These are phyloP conservation scores for Wickerhamia fluorescens DNA, from an alignment of 805 yeast genomes.

Conservation along the genomic window DNA sequence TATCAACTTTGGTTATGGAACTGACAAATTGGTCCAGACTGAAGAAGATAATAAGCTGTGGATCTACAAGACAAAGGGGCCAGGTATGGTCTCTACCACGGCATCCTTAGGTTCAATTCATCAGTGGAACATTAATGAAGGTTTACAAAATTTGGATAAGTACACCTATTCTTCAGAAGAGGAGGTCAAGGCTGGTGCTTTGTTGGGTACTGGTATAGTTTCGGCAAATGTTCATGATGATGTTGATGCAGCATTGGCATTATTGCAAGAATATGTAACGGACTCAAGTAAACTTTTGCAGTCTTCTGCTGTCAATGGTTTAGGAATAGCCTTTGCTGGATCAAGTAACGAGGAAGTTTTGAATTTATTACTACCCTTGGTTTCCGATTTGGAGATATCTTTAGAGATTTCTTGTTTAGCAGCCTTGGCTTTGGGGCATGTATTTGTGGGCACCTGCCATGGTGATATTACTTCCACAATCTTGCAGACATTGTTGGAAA, in stretches of 20 bases:
- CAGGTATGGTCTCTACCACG: constrained; percentile 86
- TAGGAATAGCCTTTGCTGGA: constrained; percentile 94
- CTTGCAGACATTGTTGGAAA: constrained; percentile 81
- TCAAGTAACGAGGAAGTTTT: constrained; percentile 80
- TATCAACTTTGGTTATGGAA: constrained; percentile 84
- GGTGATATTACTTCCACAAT: constrained; percentile 93
- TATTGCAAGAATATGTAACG: constrained; percentile 75
- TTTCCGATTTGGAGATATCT: constrained; percentile 66
- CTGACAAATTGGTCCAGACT: constrained; percentile 71
- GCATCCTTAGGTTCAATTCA: constrained; percentile 86
- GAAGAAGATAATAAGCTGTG: constrained; percentile 69
- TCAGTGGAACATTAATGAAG: constrained; percentile 88
- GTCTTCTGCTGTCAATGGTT: constrained; percentile 80
- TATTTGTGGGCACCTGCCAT: constrained; percentile 91
- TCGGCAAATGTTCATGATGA: constrained; percentile 94
- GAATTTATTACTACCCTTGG: constrained; percentile 70
- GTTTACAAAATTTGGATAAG: constrained; percentile 83
- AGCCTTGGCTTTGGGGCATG: constrained; percentile 87
- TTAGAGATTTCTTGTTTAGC: constrained; percentile 81
- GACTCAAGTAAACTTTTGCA: constrained; percentile 58
- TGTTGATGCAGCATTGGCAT: constrained; percentile 82
- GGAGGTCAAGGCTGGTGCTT: constrained; percentile 92
- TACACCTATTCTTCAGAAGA: constrained; percentile 79
- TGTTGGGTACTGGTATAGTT: constrained; percentile 89
- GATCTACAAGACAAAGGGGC: constrained; percentile 88